These are phyloP conservation scores for Xanthoconium purpureum DNA, from an alignment of 768 basidiomycete species.

Conservation along the genomic window DNA sequence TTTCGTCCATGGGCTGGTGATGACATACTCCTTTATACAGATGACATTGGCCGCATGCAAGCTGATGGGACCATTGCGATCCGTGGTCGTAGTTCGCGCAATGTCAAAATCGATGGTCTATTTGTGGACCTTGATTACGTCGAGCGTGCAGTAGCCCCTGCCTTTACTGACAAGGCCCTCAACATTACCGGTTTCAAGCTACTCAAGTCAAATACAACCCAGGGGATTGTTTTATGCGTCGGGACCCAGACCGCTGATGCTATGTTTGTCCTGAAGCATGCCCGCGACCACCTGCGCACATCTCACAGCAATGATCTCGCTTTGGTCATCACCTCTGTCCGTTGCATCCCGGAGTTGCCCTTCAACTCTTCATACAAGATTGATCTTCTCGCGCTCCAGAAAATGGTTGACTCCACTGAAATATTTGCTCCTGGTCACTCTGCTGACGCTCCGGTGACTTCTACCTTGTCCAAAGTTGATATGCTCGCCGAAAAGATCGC, in stretches of 20 bases:
- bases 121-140: constrained; percentile 18
- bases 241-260: constrained; percentile 8
- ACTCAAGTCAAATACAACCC: constrained; percentile 7
- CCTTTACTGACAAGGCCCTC: constrained; percentile 7
- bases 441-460: constrained; percentile 7
- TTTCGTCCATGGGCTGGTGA: constrained; percentile 15
- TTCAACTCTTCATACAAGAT: constrained; percentile 18
- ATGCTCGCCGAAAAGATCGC: constrained; percentile 35
- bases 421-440: background rate
- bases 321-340: constrained; percentile 7
- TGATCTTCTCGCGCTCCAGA: constrained; percentile 11
- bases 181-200: constrained; percentile 11
- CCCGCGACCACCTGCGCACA: constrained; percentile 9
- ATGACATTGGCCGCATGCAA: constrained; percentile 18
- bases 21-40: constrained; percentile 11
- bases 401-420: constrained; percentile 9
- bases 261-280: constrained; percentile 9
- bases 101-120: constrained; percentile 14
- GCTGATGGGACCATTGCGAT: constrained; percentile 13
- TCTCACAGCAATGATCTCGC: constrained; percentile 7
- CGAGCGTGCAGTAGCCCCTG: constrained; percentile 16
- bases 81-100: constrained; percentile 14
- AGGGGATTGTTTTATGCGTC: constrained; percentile 6
- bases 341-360: constrained; percentile 13
- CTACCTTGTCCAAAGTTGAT: constrained; percentile 16